Percentiles rank a stretch among this genome's conserved stretches.
Evolutionary conservation across 192 early-diverging fungal genomes (phyloP).

Genomic region (Coemansia sp.): DNA sequence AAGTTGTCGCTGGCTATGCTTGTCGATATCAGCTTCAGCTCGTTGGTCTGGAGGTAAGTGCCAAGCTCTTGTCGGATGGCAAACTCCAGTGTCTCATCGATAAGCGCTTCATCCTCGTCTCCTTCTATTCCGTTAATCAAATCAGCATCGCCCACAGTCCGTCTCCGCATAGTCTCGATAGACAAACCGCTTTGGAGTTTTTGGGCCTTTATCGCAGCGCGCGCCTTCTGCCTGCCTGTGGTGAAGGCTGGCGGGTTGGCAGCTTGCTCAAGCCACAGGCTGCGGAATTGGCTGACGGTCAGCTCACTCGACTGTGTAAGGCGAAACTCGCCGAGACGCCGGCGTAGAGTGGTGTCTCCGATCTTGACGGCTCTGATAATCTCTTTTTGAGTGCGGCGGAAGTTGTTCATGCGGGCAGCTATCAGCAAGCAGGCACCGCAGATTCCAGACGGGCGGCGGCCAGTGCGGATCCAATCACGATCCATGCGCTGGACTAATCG

Average conservation of each 20-base stretch:
- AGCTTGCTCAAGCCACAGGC: constrained; percentile 76
- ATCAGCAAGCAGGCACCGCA: constrained; percentile 91
- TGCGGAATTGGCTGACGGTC: constrained; percentile 75
- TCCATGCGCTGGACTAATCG: constrained; percentile 87
- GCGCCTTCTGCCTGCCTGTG: constrained; percentile 48
- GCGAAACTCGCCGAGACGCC: constrained; percentile 79
- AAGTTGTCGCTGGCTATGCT: constrained; percentile 10
- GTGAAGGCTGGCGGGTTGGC: constrained; percentile 83
- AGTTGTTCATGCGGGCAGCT: constrained; percentile 89
- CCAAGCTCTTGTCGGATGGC: constrained; percentile 30
- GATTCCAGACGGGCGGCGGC: constrained; percentile 88
- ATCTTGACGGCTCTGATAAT: constrained; percentile 89
- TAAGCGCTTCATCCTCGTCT: constrained; percentile 3
- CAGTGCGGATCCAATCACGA: constrained; percentile 89
- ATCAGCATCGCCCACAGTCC: neutral
- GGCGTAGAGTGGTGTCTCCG: constrained; percentile 78
- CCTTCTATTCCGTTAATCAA: constrained; percentile 11
- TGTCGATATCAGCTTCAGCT: constrained; percentile 20
- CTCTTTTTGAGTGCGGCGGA: constrained; percentile 74
- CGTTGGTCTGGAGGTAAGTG: constrained; percentile 20
- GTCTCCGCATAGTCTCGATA: neutral
- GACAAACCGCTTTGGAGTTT: constrained; percentile 11
- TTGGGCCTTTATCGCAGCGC: constrained; percentile 38
- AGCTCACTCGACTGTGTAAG: constrained; percentile 73
- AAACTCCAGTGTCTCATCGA: constrained; percentile 16